Evolutionary conservation across 2,329 filamentous ascomycete species (phyloP).

Genomic region (Sporothrix dimorphospora): DNA sequence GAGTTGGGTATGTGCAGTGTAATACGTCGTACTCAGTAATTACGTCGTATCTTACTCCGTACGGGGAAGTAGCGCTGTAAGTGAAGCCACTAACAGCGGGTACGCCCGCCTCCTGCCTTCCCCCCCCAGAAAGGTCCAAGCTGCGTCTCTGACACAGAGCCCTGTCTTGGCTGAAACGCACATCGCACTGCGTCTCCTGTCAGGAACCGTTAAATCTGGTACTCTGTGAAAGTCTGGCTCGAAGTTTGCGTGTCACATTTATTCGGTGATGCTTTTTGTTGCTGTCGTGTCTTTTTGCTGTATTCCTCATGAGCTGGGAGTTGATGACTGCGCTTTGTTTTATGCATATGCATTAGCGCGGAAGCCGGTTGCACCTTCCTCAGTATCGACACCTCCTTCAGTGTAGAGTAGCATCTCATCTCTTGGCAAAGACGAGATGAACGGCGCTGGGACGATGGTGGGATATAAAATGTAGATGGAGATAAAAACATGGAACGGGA

Average conservation of each 20-base stretch:
- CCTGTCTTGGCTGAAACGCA: slow-evolving; percentile 36
- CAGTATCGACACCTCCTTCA: not conserved
- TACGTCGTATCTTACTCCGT: too few species aligned
- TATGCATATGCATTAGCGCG: slow-evolving; percentile 1
- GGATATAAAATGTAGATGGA: not conserved
- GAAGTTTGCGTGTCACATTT: not conserved
- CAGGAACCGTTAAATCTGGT: not conserved
- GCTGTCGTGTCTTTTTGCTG: not conserved
- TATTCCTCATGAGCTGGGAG: not conserved
- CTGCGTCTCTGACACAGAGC: slow-evolving; percentile 34
- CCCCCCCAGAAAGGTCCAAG: slow-evolving; percentile 26
- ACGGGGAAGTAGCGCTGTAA: not conserved
- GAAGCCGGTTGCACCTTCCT: not conserved
- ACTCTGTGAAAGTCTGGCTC: not conserved
- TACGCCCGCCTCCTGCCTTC: slow-evolving; percentile 14
- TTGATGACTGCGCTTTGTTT: not conserved
- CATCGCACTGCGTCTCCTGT: slow-evolving; percentile 22
- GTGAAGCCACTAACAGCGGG: slow-evolving; percentile 18
- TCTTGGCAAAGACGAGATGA: slow-evolving; percentile 11
- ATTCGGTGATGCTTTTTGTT: not conserved
- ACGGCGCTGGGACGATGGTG: not conserved
- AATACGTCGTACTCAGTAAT: too few species aligned
- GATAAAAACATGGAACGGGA: not conserved
- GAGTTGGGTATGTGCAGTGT: not conserved
- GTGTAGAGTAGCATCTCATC: slow-evolving; percentile 2